A percentile compares a stretch with the other conserved stretches of the same genome.
phyloP scores from a whole-genome alignment of 108 stramenopile genomes.

The Fragilariopsis cylindrus region DNA sequence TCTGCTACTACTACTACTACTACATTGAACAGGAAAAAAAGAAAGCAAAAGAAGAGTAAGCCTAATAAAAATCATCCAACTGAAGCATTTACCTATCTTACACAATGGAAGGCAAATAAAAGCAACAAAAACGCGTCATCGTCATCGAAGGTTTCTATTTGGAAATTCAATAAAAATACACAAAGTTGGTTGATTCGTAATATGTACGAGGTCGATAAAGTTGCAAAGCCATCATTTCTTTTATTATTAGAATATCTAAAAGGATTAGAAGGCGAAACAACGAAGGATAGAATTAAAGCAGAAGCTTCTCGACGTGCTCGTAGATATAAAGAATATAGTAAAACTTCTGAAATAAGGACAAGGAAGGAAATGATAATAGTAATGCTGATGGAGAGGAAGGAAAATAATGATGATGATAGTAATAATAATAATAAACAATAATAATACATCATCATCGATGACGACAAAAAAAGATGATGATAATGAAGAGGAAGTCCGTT shows the following conservation, averaged over 20 bases:
- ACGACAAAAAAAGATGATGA: conserved; percentile 17
- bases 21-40: conserved; percentile 28
- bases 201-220: conserved; percentile 86
- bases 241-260: conserved; percentile 66
- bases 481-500: conserved; percentile 49
- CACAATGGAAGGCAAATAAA: conserved; percentile 53
- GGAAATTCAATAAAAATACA: conserved; percentile 96
- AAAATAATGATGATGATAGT: background rate
- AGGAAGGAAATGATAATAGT: conserved; percentile 10
- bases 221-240: conserved; percentile 62
- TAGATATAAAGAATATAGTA: conserved; percentile 75
- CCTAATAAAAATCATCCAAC: conserved; percentile 50
- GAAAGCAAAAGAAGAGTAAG: conserved; percentile 25
- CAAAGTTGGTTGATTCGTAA: conserved; percentile 91
- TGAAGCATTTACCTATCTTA: conserved; percentile 66
- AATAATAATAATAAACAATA: background rate
- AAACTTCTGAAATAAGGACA: background rate
- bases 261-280: conserved; percentile 51
- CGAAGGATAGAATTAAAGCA: conserved; percentile 47
- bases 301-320: conserved; percentile 65
- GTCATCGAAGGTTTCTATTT: conserved; percentile 19
- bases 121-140: conserved; percentile 8
- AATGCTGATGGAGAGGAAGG: conserved; percentile 15
- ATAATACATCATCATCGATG: background rate
- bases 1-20: background rate